Base-by-base conservation (phyloP, 2,329 filamentous ascomycete genomes). In the Neopestalotiopsis rosae region DNA sequence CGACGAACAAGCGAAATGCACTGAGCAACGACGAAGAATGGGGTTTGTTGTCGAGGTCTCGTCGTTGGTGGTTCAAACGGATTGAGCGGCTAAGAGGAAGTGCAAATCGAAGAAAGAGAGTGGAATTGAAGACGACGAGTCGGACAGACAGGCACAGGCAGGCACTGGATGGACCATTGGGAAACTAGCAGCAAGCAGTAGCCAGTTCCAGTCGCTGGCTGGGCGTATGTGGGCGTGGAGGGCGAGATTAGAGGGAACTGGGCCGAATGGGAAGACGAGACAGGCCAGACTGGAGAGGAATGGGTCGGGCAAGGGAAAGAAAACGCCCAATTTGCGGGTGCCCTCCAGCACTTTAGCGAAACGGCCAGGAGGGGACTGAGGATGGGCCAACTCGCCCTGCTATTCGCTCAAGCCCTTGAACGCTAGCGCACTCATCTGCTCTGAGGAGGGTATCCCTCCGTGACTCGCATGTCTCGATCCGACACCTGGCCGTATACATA, bases 261-360 rank as follows among this genome's bases (percentile, higher is more conserved):
- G 13, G 20, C 57, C 30, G 30, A 30, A 30, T 17, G 20, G 6
- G 42, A 30, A 58, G 20, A 57, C 63, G 13, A 66, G 64, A 66
- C 64, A 14, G 52, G 42, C 24, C 34, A 38, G 17, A 17, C 61
- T 32, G 58, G 66, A 38, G 52, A 52, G 59, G 57, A 61, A 61
- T 69, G 64, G 65, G 45, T 42, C 56, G 62, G 66, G 57, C 56
- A 68, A 70, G 70, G 72, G 67, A 71, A 66, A 68, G 67, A 67
- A 68, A 61, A 71, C 69, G 66, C 65, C 24, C 67, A 73, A 71
- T 73, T 74, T 72, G 73, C 68, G 72, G 71, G 72, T 59, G 65
- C 61, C 59, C 52, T 40, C 52, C 71, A 71, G 69, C 62, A 62
- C 58, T 68, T 63, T 71, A 70, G 70, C 70, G 71, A 71, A 68